Evolutionary conservation across 2,329 filamentous ascomycete species (phyloP), one percentile per base, ranked within the genome.

Genomic region (Sphaceloma murrayae): DNA sequence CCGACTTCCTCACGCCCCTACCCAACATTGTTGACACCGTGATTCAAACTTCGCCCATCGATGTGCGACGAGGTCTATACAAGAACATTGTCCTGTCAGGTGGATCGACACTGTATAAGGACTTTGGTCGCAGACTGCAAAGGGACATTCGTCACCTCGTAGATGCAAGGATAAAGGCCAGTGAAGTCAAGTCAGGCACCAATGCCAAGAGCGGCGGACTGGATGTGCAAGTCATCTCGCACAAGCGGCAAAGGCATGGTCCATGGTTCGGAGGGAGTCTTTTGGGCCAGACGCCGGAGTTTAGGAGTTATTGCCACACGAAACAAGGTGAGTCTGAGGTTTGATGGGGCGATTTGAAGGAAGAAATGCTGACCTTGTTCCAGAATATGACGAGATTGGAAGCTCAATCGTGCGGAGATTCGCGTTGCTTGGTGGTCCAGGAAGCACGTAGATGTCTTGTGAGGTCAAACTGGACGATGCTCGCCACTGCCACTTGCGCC

Each of bases 71-170:
- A 67, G 91, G 91, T 31, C 74, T 98, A 27, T 98, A 98, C 77
- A 98, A 98, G 78, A 98, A 98, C 68, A 98, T 98, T 67, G 91
- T 98, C 26, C 74, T 98, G 27, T 96, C 89, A 3, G 91, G 91
- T 61, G 91, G 91, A 56, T 95, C 88, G 54, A 98, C 91, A 16
- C 72, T 98, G 50, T 98, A 96, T 77, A 95, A 96, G 68, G 88
- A 98, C 67, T 98, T 98, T 66, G 91, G 91, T 18, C 80, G 91
- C 53, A 79, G 91, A 61, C 73, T 98, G 70, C 93, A 98, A 69
- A 80, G 91, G 61, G 93, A 98, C 61, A 98, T 98, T 61, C 85
- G 91, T 67, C 86, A 95, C 61, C 69, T 98, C 48, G 91, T 96
- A 31, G 91, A 98, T 60, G 86, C 82, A 13, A 78, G 91, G 55